phyloP scores from a whole-genome alignment of 352 stramenopile species.

The Globisporangium takayamanum region DNA sequence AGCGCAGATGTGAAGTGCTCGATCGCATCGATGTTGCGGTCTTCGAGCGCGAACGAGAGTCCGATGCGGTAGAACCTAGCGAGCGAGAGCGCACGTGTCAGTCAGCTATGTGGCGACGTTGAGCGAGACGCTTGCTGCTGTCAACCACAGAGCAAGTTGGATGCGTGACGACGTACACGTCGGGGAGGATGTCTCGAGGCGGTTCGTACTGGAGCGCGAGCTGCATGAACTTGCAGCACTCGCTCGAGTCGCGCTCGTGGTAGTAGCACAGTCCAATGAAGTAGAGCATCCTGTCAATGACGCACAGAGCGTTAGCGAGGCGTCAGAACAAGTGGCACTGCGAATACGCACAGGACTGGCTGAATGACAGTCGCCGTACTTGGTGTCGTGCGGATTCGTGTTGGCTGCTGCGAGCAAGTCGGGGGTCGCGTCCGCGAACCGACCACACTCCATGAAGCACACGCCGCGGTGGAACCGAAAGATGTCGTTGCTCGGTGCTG shows the following conservation, averaged over 20 bases:
- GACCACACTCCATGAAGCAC: conserved; percentile 49
- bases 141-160: not conserved
- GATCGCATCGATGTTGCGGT: conserved; percentile 51
- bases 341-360: not conserved
- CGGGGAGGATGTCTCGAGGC: conserved; percentile 26
- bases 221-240: conserved; percentile 48
- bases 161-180: conserved; percentile 40
- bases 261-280: conserved; percentile 60
- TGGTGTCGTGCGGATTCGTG: conserved; percentile 25
- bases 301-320: no score
- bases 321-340: not conserved
- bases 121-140: not conserved
- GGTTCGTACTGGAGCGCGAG: conserved; percentile 26
- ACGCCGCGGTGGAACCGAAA: conserved; percentile 63
- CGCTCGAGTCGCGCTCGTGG: conserved; percentile 32
- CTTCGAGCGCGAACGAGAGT: conserved; percentile 42
- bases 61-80: conserved; percentile 69
- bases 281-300: conserved; percentile 40
- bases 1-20: conserved; percentile 54
- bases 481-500: conserved; percentile 40
- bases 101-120: not conserved
- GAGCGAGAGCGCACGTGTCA: not conserved
- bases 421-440: conserved; percentile 38
- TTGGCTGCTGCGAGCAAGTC: conserved; percentile 46
- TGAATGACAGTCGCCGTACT: conserved; percentile 7